Percentiles rank a stretch among this genome's conserved stretches.
Conservation (phyloP, 2,329 filamentous ascomycete species). For the Penicillium brasilianum region DNA sequence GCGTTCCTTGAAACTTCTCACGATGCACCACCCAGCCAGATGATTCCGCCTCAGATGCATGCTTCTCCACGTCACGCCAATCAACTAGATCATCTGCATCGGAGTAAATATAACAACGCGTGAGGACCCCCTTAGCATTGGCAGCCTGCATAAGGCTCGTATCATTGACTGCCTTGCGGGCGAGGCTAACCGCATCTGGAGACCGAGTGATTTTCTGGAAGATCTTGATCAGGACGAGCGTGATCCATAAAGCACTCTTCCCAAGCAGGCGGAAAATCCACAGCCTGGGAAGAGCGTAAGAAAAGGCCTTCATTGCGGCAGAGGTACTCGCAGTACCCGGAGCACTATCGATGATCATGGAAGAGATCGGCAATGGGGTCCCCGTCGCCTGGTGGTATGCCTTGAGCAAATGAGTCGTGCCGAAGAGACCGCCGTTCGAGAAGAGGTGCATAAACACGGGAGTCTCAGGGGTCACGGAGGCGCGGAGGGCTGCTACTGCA, state of each 20-base stretch:
- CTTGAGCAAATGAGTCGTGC: conserved; percentile 45
- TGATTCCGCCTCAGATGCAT: conserved; percentile 40
- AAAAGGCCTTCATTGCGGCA: conserved; percentile 39
- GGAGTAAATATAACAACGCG: conserved; percentile 49
- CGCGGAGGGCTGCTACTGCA: conserved; percentile 42
- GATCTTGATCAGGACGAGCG: conserved; percentile 30
- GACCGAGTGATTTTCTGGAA: conserved; percentile 24
- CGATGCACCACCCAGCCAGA: conserved; percentile 40
- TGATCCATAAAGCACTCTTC: conserved; percentile 32
- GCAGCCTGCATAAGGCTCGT: conserved; percentile 24
- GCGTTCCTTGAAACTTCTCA: conserved; percentile 44
- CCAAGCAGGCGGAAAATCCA: conserved; percentile 38
- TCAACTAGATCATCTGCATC: conserved; percentile 45
- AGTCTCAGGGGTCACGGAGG: conserved; percentile 30
- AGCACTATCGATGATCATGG: conserved; percentile 53
- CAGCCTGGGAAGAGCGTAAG: conserved; percentile 41
- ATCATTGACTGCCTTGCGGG: conserved; percentile 41
- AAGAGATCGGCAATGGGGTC: conserved; percentile 44
- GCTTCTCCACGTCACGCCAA: conserved; percentile 44
- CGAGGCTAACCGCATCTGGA: conserved; percentile 34
- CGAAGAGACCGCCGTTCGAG: conserved; percentile 56
- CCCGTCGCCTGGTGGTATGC: conserved; percentile 44
- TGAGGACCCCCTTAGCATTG: conserved; percentile 14
- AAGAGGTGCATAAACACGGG: conserved; percentile 54
- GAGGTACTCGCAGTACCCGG: conserved; percentile 46